A percentile compares a stretch with the other conserved stretches of the same genome.
phyloP scores from a whole-genome alignment of 148 eudicot genomes.

The Amaranthus palmeri region DNA sequence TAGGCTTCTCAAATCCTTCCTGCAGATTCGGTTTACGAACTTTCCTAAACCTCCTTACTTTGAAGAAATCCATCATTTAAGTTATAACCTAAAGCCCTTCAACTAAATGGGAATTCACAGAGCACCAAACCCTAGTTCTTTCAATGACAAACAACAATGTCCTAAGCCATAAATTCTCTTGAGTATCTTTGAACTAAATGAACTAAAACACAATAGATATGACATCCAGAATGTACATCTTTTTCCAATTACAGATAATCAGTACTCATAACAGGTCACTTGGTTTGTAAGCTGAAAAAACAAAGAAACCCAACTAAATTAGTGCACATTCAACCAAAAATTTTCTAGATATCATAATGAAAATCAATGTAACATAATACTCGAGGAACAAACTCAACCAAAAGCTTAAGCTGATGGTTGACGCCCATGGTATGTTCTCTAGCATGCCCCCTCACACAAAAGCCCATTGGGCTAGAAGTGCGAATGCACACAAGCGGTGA shows the following conservation, averaged over 20 bases:
- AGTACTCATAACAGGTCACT: background rate
- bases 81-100: background rate
- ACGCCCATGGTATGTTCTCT: background rate
- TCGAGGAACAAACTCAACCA: no score
- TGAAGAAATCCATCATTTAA: slow-evolving; percentile 64
- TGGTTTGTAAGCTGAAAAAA: background rate
- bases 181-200: background rate
- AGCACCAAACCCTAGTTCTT: slow-evolving; percentile 6
- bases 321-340: slow-evolving; percentile 19
- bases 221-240: slow-evolving; percentile 3
- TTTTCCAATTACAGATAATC: background rate
- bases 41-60: slow-evolving; percentile 58
- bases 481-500: no score
- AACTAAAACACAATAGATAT: background rate
- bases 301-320: background rate
- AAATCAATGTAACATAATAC: slow-evolving; percentile 3
- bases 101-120: background rate
- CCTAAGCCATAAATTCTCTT: background rate
- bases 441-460: background rate
- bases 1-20: slow-evolving; percentile 40
- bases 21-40: slow-evolving; percentile 42
- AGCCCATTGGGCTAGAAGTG: background rate
- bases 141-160: background rate
- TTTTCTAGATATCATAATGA: slow-evolving; percentile 4
- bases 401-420: no score